Evolutionary conservation across 768 basidiomycete genomes (phyloP).

Genomic region (Lactarius deliciosus): DNA sequence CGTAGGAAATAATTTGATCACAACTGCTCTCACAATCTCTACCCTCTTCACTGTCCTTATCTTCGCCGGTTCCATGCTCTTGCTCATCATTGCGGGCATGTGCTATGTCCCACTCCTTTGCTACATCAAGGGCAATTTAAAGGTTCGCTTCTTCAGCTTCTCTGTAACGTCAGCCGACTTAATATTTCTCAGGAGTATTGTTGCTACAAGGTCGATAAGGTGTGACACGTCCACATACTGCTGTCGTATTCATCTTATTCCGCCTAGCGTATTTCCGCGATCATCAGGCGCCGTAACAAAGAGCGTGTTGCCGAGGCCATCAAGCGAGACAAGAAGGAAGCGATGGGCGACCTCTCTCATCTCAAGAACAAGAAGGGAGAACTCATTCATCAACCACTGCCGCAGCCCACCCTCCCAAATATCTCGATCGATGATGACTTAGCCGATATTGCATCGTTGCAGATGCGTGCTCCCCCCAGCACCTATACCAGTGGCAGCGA

Average conservation of each 20-base stretch:
- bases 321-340: conserved; percentile 86
- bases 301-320: conserved; percentile 80
- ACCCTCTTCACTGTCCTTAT: conserved; percentile 89
- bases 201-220: conserved; percentile 99
- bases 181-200: conserved; percentile 74
- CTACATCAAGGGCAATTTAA: conserved; percentile 96
- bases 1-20: conserved; percentile 60
- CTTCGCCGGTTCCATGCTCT: conserved; percentile 78
- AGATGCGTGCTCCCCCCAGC: conserved; percentile 55
- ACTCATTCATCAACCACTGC: conserved; percentile 72
- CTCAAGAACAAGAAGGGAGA: conserved; percentile 93
- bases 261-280: conserved; percentile 80
- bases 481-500: conserved; percentile 47
- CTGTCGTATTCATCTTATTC: conserved; percentile 25
- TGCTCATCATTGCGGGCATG: conserved; percentile 81
- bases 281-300: conserved; percentile 89
- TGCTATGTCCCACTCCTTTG: conserved; percentile 92
- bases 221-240: conserved; percentile 36
- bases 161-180: conserved; percentile 19
- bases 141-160: conserved; percentile 49
- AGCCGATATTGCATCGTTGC: conserved; percentile 54
- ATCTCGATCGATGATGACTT: conserved; percentile 81
- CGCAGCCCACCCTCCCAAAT: conserved; percentile 93
- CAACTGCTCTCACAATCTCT: conserved; percentile 81
- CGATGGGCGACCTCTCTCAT: conserved; percentile 86